Percentiles rank a stretch among this genome's conserved stretches.
These are phyloP conservation scores for Lolium perenne DNA, from an alignment of 176 grass and related monocot genomes.

Conservation along the genomic window DNA sequence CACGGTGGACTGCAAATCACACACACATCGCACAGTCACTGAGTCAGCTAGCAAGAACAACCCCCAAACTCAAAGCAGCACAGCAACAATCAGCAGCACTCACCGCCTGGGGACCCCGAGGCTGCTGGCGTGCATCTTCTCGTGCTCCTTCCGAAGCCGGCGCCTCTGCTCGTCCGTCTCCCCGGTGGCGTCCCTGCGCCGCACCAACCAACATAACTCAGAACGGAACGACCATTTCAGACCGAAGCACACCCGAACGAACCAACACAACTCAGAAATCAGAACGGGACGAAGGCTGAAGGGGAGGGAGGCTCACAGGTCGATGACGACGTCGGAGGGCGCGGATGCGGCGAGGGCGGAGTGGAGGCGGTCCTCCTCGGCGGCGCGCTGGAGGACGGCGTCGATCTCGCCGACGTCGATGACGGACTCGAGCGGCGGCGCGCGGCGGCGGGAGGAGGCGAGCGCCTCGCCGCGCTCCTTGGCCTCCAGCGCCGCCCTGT, in stretches of 20 bases:
- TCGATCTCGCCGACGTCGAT: slow-evolving; percentile 89
- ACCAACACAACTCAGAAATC: not conserved
- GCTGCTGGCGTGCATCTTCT: slow-evolving; percentile 70
- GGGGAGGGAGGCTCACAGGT: slow-evolving; percentile 48
- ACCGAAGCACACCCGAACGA: not conserved
- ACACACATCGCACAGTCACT: slow-evolving; percentile 18
- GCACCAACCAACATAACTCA: not conserved
- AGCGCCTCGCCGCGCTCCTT: slow-evolving; percentile 74
- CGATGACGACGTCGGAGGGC: slow-evolving; percentile 55
- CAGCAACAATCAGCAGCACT: not conserved
- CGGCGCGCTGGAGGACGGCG: slow-evolving; percentile 71
- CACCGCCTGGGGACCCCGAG: slow-evolving; percentile 83
- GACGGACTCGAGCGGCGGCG: slow-evolving; percentile 71
- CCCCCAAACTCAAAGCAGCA: not conserved
- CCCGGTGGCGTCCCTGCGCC: slow-evolving; percentile 58
- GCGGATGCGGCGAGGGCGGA: slow-evolving; percentile 41
- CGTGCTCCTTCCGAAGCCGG: slow-evolving; percentile 71
- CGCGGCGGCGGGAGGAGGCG: slow-evolving; percentile 47
- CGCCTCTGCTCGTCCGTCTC: slow-evolving; percentile 61
- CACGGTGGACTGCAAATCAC: slow-evolving; percentile 65
- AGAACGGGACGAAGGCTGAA: not conserved
- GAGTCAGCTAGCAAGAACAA: not conserved
- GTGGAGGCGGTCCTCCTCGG: slow-evolving; percentile 56
- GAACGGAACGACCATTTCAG: slow-evolving; percentile 30
- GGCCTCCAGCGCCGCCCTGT: not conserved